Conservation (phyloP, 2,329 filamentous ascomycete genomes). For the Claviceps arundinis region DNA sequence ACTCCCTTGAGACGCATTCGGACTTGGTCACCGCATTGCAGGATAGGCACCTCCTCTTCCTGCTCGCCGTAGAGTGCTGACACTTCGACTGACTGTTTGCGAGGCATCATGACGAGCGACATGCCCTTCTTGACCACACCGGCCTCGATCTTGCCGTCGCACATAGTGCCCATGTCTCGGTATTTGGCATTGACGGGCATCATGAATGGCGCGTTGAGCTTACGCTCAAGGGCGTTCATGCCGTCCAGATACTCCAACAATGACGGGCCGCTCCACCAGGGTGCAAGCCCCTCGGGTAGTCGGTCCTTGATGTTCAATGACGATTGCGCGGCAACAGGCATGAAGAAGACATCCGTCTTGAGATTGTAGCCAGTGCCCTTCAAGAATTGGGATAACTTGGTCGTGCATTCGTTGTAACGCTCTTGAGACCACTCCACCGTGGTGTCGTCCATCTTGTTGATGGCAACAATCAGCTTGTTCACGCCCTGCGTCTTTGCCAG, state of each 20-base stretch:
- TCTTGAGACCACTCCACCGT: slow-evolving; percentile 94
- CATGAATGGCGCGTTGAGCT: slow-evolving; percentile 97
- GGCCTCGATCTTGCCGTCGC: slow-evolving; percentile 94
- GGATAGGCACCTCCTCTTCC: slow-evolving; percentile 74
- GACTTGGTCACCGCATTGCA: slow-evolving; percentile 88
- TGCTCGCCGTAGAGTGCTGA: slow-evolving; percentile 87
- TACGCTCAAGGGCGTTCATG: slow-evolving; percentile 87
- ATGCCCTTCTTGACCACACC: slow-evolving; percentile 86
- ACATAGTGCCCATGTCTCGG: slow-evolving; percentile 90
- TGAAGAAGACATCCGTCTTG: slow-evolving; percentile 86
- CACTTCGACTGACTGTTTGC: slow-evolving; percentile 67
- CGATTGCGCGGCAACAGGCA: slow-evolving; percentile 89
- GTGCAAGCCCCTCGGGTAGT: slow-evolving; percentile 58
- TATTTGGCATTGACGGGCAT: slow-evolving; percentile 97
- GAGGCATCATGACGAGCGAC: slow-evolving; percentile 88
- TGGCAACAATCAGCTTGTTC: slow-evolving; percentile 85
- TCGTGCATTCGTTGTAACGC: slow-evolving; percentile 83
- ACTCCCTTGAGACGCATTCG: slow-evolving; percentile 84
- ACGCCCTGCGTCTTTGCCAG: slow-evolving; percentile 97
- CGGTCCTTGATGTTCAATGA: slow-evolving; percentile 79
- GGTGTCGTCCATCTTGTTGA: slow-evolving; percentile 99
- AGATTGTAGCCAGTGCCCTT: slow-evolving; percentile 90
- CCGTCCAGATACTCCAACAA: slow-evolving; percentile 90
- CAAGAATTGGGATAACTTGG: slow-evolving; percentile 76
- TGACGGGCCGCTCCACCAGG: slow-evolving; percentile 83